Conservation (phyloP, 179 eudicot species). For the Drosera spatulata region DNA sequence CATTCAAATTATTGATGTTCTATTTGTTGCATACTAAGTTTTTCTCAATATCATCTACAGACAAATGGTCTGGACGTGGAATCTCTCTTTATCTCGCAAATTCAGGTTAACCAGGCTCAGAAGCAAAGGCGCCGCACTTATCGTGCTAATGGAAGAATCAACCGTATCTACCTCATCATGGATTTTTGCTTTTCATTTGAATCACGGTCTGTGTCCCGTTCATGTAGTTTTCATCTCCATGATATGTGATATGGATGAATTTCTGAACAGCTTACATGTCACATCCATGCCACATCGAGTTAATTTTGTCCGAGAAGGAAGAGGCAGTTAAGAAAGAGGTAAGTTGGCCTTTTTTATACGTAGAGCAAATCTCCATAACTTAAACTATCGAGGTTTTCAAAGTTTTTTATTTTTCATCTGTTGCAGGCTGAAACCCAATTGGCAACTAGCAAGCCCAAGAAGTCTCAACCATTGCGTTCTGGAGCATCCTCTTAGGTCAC, state of each 20-base stretch:
- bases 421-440: conserved; percentile 21
- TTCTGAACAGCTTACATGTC: conserved; percentile 31
- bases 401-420: too few relatives aligned
- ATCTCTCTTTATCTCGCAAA: conserved; percentile 57
- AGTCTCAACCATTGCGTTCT: background rate
- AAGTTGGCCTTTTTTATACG: background rate
- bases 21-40: background rate
- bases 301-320: conserved; percentile 31
- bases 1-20: background rate
- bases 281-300: conserved; percentile 35
- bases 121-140: conserved; percentile 77
- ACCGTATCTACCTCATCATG: too few relatives aligned
- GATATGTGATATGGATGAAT: too few relatives aligned
- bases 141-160: conserved; percentile 81
- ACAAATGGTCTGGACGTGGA: conserved; percentile 74
- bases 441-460: conserved; percentile 19
- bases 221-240: too few relatives aligned
- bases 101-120: conserved; percentile 76
- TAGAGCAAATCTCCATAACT: too few relatives aligned
- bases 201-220: too few relatives aligned
- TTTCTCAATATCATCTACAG: conserved; percentile 11
- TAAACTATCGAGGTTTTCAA: too few relatives aligned
- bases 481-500: background rate
- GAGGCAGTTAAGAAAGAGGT: conserved; percentile 33
- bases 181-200: too few relatives aligned